These are phyloP conservation scores for Caloboletus inedulis DNA, from an alignment of 1,284 basidiomycete genomes.

Conservation along the genomic window DNA sequence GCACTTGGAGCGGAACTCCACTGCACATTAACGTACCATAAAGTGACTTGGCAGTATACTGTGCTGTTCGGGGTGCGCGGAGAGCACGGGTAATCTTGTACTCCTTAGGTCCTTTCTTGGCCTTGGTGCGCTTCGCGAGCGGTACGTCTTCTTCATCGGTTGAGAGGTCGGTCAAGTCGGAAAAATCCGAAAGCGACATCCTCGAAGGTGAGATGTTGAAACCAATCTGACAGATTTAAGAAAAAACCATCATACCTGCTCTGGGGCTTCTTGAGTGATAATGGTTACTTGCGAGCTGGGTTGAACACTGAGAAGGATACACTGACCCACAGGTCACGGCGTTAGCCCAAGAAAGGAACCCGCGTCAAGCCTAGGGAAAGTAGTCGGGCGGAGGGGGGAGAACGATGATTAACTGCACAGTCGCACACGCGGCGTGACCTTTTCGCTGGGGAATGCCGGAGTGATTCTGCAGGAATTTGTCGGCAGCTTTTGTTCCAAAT, in stretches of 20 bases:
- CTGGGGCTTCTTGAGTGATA: neutral
- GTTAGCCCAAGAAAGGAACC: neutral
- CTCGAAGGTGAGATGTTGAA: neutral
- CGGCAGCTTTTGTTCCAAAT: slow-evolving; percentile 15
- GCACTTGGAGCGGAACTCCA: neutral
- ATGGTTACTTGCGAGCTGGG: neutral
- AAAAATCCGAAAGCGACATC: slow-evolving; percentile 38
- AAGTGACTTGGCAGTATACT: slow-evolving; percentile 43
- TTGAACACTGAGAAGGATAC: neutral
- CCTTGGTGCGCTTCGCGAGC: slow-evolving; percentile 19
- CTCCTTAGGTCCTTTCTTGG: slow-evolving; percentile 28
- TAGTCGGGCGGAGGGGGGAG: neutral
- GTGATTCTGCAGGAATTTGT: slow-evolving; percentile 16
- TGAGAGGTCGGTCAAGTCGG: slow-evolving; percentile 45
- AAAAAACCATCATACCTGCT: neutral
- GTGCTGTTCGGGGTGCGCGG: slow-evolving; percentile 41
- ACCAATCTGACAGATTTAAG: neutral
- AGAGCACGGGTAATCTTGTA: slow-evolving; percentile 39
- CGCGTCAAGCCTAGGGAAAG: neutral
- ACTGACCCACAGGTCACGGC: neutral
- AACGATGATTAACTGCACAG: neutral
- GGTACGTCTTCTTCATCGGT: slow-evolving; percentile 39
- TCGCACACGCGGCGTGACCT: neutral
- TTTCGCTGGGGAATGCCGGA: slow-evolving; percentile 4
- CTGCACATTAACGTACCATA: slow-evolving; percentile 37